Base-by-base conservation (phyloP, 805 yeast genomes). In the Cyberlindnera amylophila region DNA sequence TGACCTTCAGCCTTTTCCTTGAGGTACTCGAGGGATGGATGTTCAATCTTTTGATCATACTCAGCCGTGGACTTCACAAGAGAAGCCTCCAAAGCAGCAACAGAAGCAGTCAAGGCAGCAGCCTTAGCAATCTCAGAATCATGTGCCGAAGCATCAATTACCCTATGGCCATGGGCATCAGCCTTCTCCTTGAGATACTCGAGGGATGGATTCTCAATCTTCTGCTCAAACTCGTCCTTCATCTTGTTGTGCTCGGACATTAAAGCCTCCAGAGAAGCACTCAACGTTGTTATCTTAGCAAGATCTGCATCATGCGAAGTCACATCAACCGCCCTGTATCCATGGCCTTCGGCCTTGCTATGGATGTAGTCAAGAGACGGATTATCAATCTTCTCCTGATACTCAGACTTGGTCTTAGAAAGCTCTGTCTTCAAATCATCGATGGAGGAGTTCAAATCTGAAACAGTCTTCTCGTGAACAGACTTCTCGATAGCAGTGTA, bases 311-410 rank as follows among this genome's bases (percentile, higher is more conserved):
- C 42, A 9, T 21, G 31, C 10, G 44, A n/a, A 6, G 42, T 24
- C 24, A 12, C 13, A 27, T 49, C 52, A 19, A 51, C 19, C 6
- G 39, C 45, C 17, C 32, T 42, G 15, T 55, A 46, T 7, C 66
- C 64, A 32, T 42, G 50, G 6, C 21, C 41, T 4, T 37, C 18
- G 9, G 71, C 65, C 36, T 60, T 60, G 14, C 46, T 48, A 34
- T 44, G 50, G 19, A 66, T 42, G 36, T 54, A 55, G 4, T 58
- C 67, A 9, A 51, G 42, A 14, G 64, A 53, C 6, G 77, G 76
- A 6, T 46, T 41, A 4, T 46, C 49, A 11, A 55, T 28, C 44
- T 31, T 3, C 5, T 21, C 28, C 35, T 46, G 27, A 12, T 27
- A 13, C 14, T 31, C 37, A n/a, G 9, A n/a, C 37, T 34, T 34